phyloP scores from a whole-genome alignment of 2,329 filamentous ascomycete species.

The Aureobasidium vineae region DNA sequence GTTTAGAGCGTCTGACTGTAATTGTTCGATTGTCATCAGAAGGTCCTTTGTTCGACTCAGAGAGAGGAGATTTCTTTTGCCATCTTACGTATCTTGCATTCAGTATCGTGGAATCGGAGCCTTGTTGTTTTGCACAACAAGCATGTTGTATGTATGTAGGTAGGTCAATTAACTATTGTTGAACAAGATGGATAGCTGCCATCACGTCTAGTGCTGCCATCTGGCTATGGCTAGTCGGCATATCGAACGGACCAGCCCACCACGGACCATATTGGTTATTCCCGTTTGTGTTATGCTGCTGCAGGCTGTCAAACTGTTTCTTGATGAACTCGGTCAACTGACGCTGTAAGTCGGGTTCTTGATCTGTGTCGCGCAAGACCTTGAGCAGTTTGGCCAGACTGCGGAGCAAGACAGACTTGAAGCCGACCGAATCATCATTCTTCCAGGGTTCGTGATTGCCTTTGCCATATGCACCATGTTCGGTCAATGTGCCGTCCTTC shows the following conservation, averaged over 20 bases:
- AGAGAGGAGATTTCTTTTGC: constrained; percentile 23
- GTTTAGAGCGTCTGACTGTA: constrained; percentile 26
- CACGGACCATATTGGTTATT: constrained; percentile 36
- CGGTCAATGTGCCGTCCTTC: constrained; percentile 32
- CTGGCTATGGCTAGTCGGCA: constrained; percentile 34
- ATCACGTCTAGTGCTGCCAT: constrained; percentile 37
- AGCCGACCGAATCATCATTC: constrained; percentile 35
- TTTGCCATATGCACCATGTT: constrained; percentile 33
- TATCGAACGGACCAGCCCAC: constrained; percentile 36
- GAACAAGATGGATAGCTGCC: constrained; percentile 33
- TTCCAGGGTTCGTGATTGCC: constrained; percentile 32
- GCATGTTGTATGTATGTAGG: not conserved
- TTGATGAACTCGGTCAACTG: constrained; percentile 31
- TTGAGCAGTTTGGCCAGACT: constrained; percentile 33
- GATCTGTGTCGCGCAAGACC: constrained; percentile 21
- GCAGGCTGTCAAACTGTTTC: constrained; percentile 32
- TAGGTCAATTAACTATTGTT: not conserved
- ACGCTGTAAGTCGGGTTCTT: constrained; percentile 23
- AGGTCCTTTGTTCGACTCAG: constrained; percentile 27
- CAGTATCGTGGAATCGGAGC: too few relatives aligned
- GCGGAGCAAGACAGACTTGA: constrained; percentile 35
- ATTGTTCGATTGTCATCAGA: constrained; percentile 24
- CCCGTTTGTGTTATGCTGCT: constrained; percentile 33
- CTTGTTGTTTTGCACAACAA: not conserved
- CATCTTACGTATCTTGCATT: too few relatives aligned